Evolutionary conservation across 2,329 filamentous ascomycete species (phyloP), one percentile per base, ranked within the genome.

Genomic region (Aspergillus floridensis): DNA sequence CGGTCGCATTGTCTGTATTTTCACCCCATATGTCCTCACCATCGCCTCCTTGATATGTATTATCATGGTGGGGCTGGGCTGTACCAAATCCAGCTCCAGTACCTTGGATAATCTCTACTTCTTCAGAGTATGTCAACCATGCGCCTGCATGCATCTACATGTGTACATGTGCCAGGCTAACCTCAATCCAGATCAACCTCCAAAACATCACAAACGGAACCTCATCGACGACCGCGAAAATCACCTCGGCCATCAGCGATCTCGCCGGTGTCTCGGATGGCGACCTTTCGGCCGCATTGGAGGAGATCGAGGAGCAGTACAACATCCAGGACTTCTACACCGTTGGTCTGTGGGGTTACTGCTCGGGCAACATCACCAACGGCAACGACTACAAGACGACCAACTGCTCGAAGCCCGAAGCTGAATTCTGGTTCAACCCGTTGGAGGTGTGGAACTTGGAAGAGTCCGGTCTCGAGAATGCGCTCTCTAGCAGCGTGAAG

Each of bases 281-380:
- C 58, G 68, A 79, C 4, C 72, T 82, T 29, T 64, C 66, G 22
- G 63, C 71, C 12, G 71, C 74, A 26, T 68, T 81, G 21, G 53
- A 73, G 38, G 63, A 74, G 6, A 72, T 78, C 8, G 66, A 79
- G 61, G 60, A 71, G 16, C 64, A 74, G 48, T 81, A 91, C 48
- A 81, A 84, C 57, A 83, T 96, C 60, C 85, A 83, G 69, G 86
- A 93, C 72, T 82, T 87, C 70, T 98, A 97, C 84, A 84, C 90
- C 62, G 82, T 98, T 72, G 86, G 85, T 71, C 82, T 98, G 41
- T 96, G 91, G 90, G 90, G 89, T 73, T 96, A 92, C 84, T 98
- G 95, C 84, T 80, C 81, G 59, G 86, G 84, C 56, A 77, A 82
- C 53, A 75, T 81, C 65, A 82, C 83, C 65, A 80, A 81, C 68